phyloP scores from a whole-genome alignment of 1,139 yeast species.

The Candida sanyaensis region DNA sequence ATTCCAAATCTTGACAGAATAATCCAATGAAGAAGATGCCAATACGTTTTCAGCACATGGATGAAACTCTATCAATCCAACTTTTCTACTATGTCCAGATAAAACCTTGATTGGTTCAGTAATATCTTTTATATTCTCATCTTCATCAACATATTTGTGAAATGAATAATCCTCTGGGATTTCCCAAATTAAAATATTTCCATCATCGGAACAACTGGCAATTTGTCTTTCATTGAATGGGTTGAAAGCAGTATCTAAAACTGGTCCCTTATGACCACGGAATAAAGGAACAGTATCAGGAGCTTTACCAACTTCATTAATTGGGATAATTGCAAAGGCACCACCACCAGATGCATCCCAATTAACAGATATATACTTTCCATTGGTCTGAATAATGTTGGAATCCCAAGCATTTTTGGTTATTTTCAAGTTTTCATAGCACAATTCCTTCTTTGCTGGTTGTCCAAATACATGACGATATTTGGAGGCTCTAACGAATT shows the following conservation, averaged over 20 bases:
- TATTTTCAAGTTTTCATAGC: conserved; percentile 82
- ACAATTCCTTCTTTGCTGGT: conserved; percentile 80
- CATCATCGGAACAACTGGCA: conserved; percentile 91
- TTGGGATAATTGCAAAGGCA: conserved; percentile 91
- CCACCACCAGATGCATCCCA: conserved; percentile 98
- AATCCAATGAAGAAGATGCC: conserved; percentile 89
- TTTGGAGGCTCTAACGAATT: conserved; percentile 94
- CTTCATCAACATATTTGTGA: conserved; percentile 56
- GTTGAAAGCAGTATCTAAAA: conserved; percentile 90
- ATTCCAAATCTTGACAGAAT: conserved; percentile 90
- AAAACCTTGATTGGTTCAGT: conserved; percentile 66
- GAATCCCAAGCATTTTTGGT: conserved; percentile 97
- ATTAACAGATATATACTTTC: conserved; percentile 81
- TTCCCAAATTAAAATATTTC: conserved; percentile 82
- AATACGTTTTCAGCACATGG: conserved; percentile 85
- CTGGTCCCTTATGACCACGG: conserved; percentile 95
- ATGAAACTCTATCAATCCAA: conserved; percentile 89
- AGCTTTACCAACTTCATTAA: conserved; percentile 84
- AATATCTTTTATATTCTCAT: conserved; percentile 68
- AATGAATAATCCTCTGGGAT: conserved; percentile 81
- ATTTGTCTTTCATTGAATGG: conserved; percentile 80
- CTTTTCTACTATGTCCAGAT: conserved; percentile 88
- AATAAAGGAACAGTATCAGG: conserved; percentile 93
- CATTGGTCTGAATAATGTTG: conserved; percentile 76
- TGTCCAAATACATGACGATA: conserved; percentile 97